Percentiles rank a stretch among this genome's conserved stretches.
phyloP scores from a whole-genome alignment of 495 filamentous ascomycete species.

The Sporormia fimetaria region DNA sequence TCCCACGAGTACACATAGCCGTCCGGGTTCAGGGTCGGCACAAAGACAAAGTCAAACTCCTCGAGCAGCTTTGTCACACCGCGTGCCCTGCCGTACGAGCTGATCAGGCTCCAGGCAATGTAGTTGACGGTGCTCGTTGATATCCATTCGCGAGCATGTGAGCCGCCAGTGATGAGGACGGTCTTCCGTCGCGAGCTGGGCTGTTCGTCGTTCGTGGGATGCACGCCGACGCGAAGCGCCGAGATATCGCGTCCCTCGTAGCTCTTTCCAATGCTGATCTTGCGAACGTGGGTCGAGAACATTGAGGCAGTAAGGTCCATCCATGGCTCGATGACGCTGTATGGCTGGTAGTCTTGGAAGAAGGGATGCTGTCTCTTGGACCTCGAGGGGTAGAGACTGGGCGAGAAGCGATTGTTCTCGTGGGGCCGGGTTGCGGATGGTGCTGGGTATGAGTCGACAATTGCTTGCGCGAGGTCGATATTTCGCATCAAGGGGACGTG shows the following conservation, averaged over 20 bases:
- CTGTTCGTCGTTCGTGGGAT: conserved; percentile 36
- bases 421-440: conserved; percentile 17
- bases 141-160: conserved; percentile 94
- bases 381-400: conserved; percentile 17
- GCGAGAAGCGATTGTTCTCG: conserved; percentile 23
- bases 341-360: conserved; percentile 77
- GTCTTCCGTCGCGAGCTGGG: conserved; percentile 49
- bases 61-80: conserved; percentile 65
- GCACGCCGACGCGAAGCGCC: conserved; percentile 66
- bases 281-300: conserved; percentile 65
- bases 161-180: conserved; percentile 71
- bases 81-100: conserved; percentile 55
- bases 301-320: conserved; percentile 80
- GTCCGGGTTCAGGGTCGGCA: conserved; percentile 86
- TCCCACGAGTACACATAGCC: conserved; percentile 93
- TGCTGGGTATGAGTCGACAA: conserved; percentile 64
- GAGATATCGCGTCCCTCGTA: conserved; percentile 80
- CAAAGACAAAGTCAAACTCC: conserved; percentile 74
- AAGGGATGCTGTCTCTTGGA: conserved; percentile 53
- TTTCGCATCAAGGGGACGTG: conserved; percentile 71
- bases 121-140: conserved; percentile 86
- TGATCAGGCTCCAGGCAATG: conserved; percentile 79
- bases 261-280: conserved; percentile 65
- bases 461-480: conserved; percentile 52
- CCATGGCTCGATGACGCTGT: conserved; percentile 72